Conservation (phyloP, 306 rosid species). For the Trifolium subterraneum region DNA sequence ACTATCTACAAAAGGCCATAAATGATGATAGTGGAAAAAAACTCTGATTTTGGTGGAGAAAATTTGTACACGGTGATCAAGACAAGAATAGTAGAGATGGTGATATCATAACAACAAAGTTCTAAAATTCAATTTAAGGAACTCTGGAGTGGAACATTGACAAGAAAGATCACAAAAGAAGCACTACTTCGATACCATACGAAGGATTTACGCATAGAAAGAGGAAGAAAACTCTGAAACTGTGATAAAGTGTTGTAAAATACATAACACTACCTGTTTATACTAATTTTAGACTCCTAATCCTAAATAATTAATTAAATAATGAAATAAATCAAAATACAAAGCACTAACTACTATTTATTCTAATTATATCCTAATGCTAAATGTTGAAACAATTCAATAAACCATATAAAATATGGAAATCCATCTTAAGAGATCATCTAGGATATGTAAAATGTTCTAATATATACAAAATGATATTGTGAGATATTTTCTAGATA, state of each 20-base stretch:
- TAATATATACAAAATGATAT: too few species aligned
- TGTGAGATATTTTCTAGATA: not conserved
- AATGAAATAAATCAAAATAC: not conserved
- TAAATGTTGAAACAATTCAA: not conserved
- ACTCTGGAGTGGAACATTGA: too few species aligned
- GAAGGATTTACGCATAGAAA: not conserved
- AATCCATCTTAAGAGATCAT: not conserved
- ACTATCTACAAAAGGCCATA: too few species aligned
- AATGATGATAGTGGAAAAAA: too few species aligned
- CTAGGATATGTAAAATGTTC: not conserved
- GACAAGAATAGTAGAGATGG: too few species aligned
- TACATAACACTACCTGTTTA: not conserved
- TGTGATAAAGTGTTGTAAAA: not conserved
- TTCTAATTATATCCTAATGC: not conserved
- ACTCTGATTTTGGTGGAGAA: too few species aligned
- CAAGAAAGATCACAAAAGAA: too few species aligned
- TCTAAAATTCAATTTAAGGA: too few species aligned
- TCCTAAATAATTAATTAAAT: not conserved
- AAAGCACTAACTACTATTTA: not conserved
- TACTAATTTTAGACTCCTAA: not conserved
- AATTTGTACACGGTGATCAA: too few species aligned
- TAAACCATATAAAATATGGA: not conserved
- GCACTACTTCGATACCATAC: too few species aligned
- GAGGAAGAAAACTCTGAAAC: not conserved
- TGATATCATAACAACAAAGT: too few species aligned